Evolutionary conservation across 2,329 filamentous ascomycete species (phyloP).

Genomic region (Hypoxylon sp.): DNA sequence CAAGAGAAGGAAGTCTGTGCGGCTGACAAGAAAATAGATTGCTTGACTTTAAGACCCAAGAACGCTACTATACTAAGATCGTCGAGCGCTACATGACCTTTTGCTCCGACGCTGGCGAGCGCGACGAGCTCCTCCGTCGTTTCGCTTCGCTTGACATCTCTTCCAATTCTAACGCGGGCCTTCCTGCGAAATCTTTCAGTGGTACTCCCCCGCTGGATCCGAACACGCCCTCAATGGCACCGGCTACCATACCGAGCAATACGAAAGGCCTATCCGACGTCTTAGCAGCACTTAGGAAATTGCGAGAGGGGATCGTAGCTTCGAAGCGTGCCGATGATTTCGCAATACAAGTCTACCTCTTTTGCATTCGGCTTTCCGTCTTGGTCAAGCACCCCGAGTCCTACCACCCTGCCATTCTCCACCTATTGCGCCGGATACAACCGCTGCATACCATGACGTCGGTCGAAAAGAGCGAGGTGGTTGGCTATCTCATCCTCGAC

Average conservation of each 20-base stretch:
- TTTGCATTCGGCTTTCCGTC: constrained; percentile 88
- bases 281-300: constrained; percentile 87
- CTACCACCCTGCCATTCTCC: constrained; percentile 88
- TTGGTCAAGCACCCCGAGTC: constrained; percentile 86
- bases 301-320: constrained; percentile 90
- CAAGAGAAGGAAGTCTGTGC: neutral
- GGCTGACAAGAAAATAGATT: constrained; percentile 63
- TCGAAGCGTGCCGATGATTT: constrained; percentile 83
- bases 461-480: constrained; percentile 83
- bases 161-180: constrained; percentile 52
- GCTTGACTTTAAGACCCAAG: constrained; percentile 82
- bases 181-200: constrained; percentile 46
- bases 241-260: constrained; percentile 55
- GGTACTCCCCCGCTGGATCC: constrained; percentile 29
- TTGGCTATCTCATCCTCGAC: constrained; percentile 87
- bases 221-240: constrained; percentile 41
- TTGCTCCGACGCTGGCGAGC: constrained; percentile 80
- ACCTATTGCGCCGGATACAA: constrained; percentile 82
- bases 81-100: constrained; percentile 91
- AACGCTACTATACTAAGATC: constrained; percentile 88
- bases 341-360: constrained; percentile 89
- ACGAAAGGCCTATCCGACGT: constrained; percentile 79
- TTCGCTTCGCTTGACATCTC: constrained; percentile 75
- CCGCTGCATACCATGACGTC: constrained; percentile 75
- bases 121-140: constrained; percentile 80